Conservation (phyloP, 305 asterid genomes). For the Fraxinus angustifolia region DNA sequence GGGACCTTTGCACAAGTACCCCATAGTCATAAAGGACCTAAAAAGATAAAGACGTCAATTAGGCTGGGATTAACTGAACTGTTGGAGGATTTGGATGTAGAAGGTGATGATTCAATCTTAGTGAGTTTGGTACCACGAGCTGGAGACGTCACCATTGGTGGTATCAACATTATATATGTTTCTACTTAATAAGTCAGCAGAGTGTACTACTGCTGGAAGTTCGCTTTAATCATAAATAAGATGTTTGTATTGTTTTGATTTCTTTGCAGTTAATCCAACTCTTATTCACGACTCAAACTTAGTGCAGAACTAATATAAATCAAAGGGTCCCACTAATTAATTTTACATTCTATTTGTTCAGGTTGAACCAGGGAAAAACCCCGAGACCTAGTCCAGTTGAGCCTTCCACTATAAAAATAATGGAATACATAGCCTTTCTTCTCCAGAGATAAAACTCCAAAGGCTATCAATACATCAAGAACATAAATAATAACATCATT, state of each 20-base stretch:
- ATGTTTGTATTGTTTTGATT: too few relatives aligned
- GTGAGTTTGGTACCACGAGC: constrained; percentile 53
- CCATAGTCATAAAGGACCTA: constrained; percentile 23
- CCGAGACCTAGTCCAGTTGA: too few relatives aligned
- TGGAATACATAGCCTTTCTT: too few relatives aligned
- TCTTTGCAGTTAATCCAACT: neutral
- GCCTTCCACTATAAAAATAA: too few relatives aligned
- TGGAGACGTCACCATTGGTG: constrained; percentile 34
- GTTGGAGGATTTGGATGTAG: constrained; percentile 44
- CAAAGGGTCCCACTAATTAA: neutral
- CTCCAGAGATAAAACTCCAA: too few relatives aligned
- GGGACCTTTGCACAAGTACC: constrained; percentile 60
- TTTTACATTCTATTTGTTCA: too few relatives aligned
- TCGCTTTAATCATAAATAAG: neutral
- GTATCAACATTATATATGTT: constrained; percentile 31
- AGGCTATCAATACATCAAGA: too few relatives aligned
- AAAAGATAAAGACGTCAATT: constrained; percentile 14
- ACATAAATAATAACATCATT: too few relatives aligned
- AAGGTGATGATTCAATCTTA: constrained; percentile 40
- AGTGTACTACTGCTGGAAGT: neutral
- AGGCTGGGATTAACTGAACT: constrained; percentile 37
- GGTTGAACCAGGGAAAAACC: too few relatives aligned
- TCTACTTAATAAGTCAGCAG: neutral
- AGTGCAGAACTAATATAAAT: too few relatives aligned
- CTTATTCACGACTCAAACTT: neutral